Evolutionary conservation across 441 rosid species (phyloP), one percentile per base, ranked within the genome.

Genomic region (Bruguiera hainesii): DNA sequence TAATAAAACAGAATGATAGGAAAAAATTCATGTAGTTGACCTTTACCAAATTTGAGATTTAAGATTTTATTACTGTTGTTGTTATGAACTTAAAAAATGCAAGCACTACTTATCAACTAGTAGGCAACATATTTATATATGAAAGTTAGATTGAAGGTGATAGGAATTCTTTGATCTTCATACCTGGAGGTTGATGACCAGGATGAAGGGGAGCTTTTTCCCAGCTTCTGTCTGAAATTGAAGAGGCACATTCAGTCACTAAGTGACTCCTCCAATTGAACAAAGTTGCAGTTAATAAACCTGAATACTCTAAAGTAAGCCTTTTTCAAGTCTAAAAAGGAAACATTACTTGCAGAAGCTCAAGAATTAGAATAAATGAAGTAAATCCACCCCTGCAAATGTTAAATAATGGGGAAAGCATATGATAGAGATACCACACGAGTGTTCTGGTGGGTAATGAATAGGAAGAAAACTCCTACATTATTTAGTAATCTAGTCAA

Each of bases 171-270:
- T 72, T 53, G 70, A 59, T 59, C 46, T 39, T 62, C 71, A 64
- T 82, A 96, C 98, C 97, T 93, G 97, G 63, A 96, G 98, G 78
- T 91, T 90, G 69, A 93, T 61, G 69, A 90, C 80, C 33, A 96
- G 89, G 76, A 96, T 76, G 79, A 96, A 93, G 0, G 99, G 98
- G 70, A 96, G 93, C 80, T 80, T 88, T 75, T 90, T 96, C 67
- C 96, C 98, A 18, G 89, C 84, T 75, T 88, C 96, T 21, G 92
- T 87, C 99, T 96, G 89, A 71, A 80, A 78, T 68, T 28, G 63
- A 52, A 53, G 75, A 73, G 53, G 67, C 71, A 33, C 46, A 63
- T 23, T 64, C 20, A 71, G 62, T 60, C 33, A 28, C 68, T 48
- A 56, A 67, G 57, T 31, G 31, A 56, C 61, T 55, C 42, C 56